Evolutionary conservation across 1,139 yeast genomes (phyloP).

Genomic region (Eremothecium gossypii): DNA sequence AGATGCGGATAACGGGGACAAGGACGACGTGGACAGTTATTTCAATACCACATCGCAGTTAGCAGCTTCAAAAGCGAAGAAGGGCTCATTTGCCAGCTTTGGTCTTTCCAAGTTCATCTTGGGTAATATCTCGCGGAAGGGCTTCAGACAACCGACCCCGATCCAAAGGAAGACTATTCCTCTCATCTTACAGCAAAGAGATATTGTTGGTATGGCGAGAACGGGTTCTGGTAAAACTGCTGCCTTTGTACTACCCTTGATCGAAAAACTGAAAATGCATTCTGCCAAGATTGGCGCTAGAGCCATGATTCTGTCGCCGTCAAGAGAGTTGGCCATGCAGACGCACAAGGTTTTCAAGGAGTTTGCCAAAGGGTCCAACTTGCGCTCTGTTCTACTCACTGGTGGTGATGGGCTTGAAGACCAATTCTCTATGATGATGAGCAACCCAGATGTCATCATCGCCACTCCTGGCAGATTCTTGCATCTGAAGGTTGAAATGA

Average conservation of each 20-base stretch:
- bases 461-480: slow-evolving; percentile 98
- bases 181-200: slow-evolving; percentile 73
- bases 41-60: slow-evolving; percentile 36
- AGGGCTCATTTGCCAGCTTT: slow-evolving; percentile 81
- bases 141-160: slow-evolving; percentile 93
- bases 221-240: slow-evolving; percentile 99
- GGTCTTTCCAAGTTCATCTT: slow-evolving; percentile 72
- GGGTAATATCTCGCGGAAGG: slow-evolving; percentile 68
- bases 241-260: slow-evolving; percentile 88
- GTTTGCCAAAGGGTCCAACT: slow-evolving; percentile 73
- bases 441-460: slow-evolving; percentile 86
- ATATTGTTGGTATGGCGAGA: slow-evolving; percentile 98
- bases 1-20: slow-evolving; percentile 38
- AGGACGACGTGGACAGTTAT: slow-evolving; percentile 38
- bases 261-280: slow-evolving; percentile 76
- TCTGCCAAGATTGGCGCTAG: slow-evolving; percentile 84
- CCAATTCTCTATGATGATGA: slow-evolving; percentile 86
- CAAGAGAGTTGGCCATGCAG: slow-evolving; percentile 82
- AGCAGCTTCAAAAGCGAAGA: slow-evolving; percentile 56
- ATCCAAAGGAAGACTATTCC: slow-evolving; percentile 96
- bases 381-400: slow-evolving; percentile 69
- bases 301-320: slow-evolving; percentile 82
- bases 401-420: slow-evolving; percentile 98
- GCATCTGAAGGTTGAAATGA: slow-evolving; percentile 94
- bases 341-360: slow-evolving; percentile 85